Conservation (phyloP, 75 land plant genomes). For the Selaginella tamariscina region DNA sequence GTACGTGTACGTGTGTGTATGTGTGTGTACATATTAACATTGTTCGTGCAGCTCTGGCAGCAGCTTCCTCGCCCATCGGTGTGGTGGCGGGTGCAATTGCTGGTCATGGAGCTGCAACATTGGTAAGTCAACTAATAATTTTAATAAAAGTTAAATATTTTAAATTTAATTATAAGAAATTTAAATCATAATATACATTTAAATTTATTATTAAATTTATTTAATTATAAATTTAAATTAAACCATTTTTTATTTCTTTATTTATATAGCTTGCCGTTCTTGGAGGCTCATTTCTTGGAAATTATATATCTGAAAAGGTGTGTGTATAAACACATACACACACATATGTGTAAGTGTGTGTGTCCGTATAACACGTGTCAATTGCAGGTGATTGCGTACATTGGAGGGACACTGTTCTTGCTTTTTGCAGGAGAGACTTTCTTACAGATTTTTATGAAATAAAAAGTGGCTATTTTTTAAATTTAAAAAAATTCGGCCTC, state of each 20-base stretch:
- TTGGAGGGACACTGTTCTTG: conserved; percentile 77
- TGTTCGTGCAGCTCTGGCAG: conserved; percentile 69
- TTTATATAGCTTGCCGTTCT: conserved; percentile 70
- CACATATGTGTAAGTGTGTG: neutral
- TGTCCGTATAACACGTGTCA: neutral
- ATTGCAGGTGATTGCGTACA: conserved; percentile 71
- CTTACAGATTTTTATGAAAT: conserved; percentile 44
- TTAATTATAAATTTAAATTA: neutral
- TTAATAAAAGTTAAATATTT: neutral
- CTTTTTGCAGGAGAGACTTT: conserved; percentile 72
- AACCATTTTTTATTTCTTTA: neutral
- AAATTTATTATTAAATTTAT: neutral
- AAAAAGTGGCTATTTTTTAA: no score
- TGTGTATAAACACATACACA: neutral
- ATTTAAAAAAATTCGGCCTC: no score
- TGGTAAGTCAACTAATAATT: conserved; percentile 38
- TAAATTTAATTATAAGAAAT: neutral
- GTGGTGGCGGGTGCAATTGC: conserved; percentile 87
- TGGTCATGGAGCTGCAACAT: conserved; percentile 89
- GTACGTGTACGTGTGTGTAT: no score
- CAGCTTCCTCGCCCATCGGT: conserved; percentile 95
- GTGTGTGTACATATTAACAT: no score
- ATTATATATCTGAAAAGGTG: conserved; percentile 84
- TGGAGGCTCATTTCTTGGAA: conserved; percentile 84
- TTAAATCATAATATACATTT: neutral